phyloP scores from a whole-genome alignment of 805 yeast species.

The Saccharomyces mikatae region DNA sequence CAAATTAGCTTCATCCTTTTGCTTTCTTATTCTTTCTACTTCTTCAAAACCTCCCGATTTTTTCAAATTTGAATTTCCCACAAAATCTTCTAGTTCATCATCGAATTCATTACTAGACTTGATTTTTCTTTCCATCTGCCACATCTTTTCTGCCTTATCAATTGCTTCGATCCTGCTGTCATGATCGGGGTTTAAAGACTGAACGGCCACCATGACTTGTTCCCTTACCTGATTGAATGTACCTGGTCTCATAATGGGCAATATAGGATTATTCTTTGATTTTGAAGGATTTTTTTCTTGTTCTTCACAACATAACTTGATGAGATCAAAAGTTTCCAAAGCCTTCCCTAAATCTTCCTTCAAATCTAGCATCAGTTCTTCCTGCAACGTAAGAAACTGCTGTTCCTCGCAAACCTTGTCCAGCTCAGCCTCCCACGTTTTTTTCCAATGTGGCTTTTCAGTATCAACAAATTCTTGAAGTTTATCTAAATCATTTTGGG shows the following conservation, averaged over 20 bases:
- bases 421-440: constrained; percentile 84
- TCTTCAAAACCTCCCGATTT: constrained; percentile 88
- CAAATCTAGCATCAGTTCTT: constrained; percentile 71
- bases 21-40: constrained; percentile 57
- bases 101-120: constrained; percentile 58
- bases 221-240: constrained; percentile 55
- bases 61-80: constrained; percentile 65
- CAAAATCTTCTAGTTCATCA: constrained; percentile 80
- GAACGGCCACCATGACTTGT: constrained; percentile 74
- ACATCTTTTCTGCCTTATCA: constrained; percentile 71
- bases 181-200: constrained; percentile 73
- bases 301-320: constrained; percentile 73
- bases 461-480: constrained; percentile 54
- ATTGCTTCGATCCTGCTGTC: constrained; percentile 82
- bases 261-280: constrained; percentile 25
- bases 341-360: constrained; percentile 76
- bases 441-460: constrained; percentile 82
- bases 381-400: constrained; percentile 83
- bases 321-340: constrained; percentile 69
- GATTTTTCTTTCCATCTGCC: constrained; percentile 61
- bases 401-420: constrained; percentile 91
- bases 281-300: constrained; percentile 54
- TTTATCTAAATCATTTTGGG: constrained; percentile 42
- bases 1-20: constrained; percentile 65
- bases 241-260: constrained; percentile 56